Base-by-base conservation (phyloP, 768 basidiomycete genomes). In the Rhizopogon roseolus region DNA sequence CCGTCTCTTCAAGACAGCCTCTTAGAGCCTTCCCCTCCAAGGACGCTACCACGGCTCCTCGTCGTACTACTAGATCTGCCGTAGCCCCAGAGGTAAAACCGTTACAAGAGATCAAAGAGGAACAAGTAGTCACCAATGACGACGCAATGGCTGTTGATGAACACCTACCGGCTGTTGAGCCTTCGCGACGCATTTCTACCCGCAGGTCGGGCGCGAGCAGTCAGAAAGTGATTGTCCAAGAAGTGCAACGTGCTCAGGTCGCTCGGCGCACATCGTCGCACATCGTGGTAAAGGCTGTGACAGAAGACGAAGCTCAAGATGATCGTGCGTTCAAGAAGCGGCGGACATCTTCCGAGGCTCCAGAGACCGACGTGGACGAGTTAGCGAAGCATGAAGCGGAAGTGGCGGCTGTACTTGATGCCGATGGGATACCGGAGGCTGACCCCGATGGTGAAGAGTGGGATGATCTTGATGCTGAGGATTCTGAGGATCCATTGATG, bases 401-500 rank as follows among this genome's bases (percentile, higher is more conserved):
- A 57, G 64, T 60, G 43, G 79, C 73, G n/a, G 70, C 68, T 3
- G 72, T 73, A 13, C 74, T 80, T 7, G 70, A 80, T 32, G 59
- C 67, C 29, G 73, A 82, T 32, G 74, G 73, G 11, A 81, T 84
- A 56, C 66, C 62, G 3, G 89, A 89, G 64, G 85, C 81, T 4
- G 85, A 87, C 59, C 85, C 84, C 3, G 76, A 87, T 53, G 77
- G 76, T 57, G 60, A 73, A 63, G 74, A 78, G 65, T 98, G 93
- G 95, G 89, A 89, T 29, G 96, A 98, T 64, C 79, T 98, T 14
- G 94, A 98, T 59, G 84, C 82, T 1, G 93, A 95, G 19, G 95
- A 98, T 66, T 82, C 76, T 50, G 93, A 94, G 48, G 96, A 99
- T 64, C 97, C 96, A 13, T 77, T 92, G 56, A 98, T 98, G 95